A percentile compares a stretch with the other conserved stretches of the same genome.
phyloP scores from a whole-genome alignment of 2,329 filamentous ascomycete genomes.

The Metarhizium anisopliae region DNA sequence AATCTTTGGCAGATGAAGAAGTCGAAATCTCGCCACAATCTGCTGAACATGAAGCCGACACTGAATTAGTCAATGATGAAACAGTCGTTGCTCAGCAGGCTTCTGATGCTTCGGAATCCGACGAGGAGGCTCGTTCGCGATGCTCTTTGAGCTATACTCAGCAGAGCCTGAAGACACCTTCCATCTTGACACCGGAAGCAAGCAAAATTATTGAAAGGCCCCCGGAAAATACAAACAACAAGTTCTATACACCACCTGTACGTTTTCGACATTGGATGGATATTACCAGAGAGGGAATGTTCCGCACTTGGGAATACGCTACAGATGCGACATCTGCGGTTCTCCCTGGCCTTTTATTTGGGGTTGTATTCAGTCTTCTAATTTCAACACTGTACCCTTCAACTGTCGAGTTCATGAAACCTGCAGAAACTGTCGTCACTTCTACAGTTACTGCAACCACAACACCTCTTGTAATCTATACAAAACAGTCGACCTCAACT shows the following conservation, averaged over 20 bases:
- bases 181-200: conserved; percentile 26
- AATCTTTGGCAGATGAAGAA: conserved; percentile 26
- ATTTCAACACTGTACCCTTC: conserved; percentile 20
- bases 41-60: conserved; percentile 7
- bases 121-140: conserved; percentile 30
- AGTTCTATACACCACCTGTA: background rate
- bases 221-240: conserved; percentile 5
- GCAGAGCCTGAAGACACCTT: conserved; percentile 36
- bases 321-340: conserved; percentile 9
- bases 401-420: conserved; percentile 4
- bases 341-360: conserved; percentile 17
- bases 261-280: conserved; percentile 1
- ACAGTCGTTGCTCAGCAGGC: background rate
- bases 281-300: background rate
- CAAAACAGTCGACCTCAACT: conserved; percentile 7
- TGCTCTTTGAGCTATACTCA: conserved; percentile 40
- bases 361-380: conserved; percentile 13
- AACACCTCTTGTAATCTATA: conserved; percentile 5
- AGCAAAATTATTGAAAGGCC: conserved; percentile 18
- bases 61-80: conserved; percentile 4
- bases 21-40: conserved; percentile 8
- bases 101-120: conserved; percentile 16
- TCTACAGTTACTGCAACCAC: conserved; percentile 15
- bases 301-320: conserved; percentile 1
- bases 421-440: conserved; percentile 3